These are phyloP conservation scores for Canna indica DNA, from an alignment of 176 grass and related monocot species.

Conservation along the genomic window DNA sequence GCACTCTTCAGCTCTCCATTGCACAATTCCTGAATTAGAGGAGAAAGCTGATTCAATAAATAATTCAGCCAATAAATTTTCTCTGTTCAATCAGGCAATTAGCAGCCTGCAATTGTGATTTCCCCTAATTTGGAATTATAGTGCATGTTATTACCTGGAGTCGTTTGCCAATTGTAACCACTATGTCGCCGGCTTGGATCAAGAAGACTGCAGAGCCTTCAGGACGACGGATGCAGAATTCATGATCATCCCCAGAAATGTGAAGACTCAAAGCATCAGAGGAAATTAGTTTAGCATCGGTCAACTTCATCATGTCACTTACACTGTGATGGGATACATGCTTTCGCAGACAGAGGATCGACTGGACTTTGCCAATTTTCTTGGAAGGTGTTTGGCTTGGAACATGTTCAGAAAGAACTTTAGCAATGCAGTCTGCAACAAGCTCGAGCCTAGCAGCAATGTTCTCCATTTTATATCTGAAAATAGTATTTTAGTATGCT, in stretches of 20 bases:
- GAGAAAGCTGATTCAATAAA: background rate
- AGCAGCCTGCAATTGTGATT: background rate
- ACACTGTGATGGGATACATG: constrained; percentile 34
- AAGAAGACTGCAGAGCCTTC: constrained; percentile 41
- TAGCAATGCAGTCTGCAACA: constrained; percentile 30
- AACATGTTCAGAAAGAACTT: constrained; percentile 34
- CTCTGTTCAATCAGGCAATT: background rate
- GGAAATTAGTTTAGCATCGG: constrained; percentile 23
- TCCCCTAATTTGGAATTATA: background rate
- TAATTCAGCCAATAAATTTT: background rate
- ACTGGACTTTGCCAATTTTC: constrained; percentile 19
- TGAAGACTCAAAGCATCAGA: constrained; percentile 54
- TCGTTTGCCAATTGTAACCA: constrained; percentile 60
- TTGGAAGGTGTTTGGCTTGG: constrained; percentile 22
- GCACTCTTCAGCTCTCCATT: constrained; percentile 58
- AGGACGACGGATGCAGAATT: constrained; percentile 43
- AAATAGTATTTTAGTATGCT: background rate
- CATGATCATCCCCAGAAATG: constrained; percentile 32
- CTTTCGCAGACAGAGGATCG: constrained; percentile 48
- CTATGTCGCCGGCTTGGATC: constrained; percentile 45
- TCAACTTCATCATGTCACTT: constrained; percentile 26
- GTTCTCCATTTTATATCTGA: constrained; percentile 61
- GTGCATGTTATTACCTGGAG: constrained; percentile 41
- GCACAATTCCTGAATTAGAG: constrained; percentile 41
- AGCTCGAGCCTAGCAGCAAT: constrained; percentile 46